phyloP scores from a whole-genome alignment of 1,284 basidiomycete species.

The Boletus subluridellus region DNA sequence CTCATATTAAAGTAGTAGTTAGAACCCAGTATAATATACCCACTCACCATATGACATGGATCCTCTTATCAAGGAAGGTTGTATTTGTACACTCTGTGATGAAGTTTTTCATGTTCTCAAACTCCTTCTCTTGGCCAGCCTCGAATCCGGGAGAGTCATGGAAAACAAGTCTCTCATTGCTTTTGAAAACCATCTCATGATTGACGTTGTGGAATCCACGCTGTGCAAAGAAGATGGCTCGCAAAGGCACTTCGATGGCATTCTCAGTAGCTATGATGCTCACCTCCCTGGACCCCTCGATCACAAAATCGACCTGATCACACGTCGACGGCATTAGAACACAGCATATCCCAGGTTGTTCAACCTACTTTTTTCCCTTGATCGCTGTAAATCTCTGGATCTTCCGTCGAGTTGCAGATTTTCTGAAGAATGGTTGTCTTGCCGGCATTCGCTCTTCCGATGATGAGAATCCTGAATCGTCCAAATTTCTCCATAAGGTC shows the following conservation, averaged over 20 bases:
- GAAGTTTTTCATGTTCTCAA: too few relatives aligned
- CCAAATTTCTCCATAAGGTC: too few relatives aligned
- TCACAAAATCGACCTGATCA: not conserved
- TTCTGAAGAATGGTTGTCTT: not conserved
- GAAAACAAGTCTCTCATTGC: too few relatives aligned
- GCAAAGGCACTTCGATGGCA: too few relatives aligned
- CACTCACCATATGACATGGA: too few relatives aligned
- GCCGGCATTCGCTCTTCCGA: not conserved
- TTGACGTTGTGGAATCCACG: not conserved
- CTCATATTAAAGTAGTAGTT: too few relatives aligned
- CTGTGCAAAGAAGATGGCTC: not conserved
- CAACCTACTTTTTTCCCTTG: not conserved
- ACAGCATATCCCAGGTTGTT: not conserved
- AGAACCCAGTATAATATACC: too few relatives aligned
- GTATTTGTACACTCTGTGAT: too few relatives aligned
- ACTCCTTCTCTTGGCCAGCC: too few relatives aligned
- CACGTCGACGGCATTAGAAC: not conserved
- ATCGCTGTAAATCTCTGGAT: too few relatives aligned
- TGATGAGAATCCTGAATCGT: too few relatives aligned
- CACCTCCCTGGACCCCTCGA: not conserved
- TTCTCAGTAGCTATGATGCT: not conserved
- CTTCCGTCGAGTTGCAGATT: not conserved
- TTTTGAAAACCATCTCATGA: not conserved
- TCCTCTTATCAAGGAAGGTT: too few relatives aligned
- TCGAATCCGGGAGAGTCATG: not conserved